Conservation (phyloP, 768 basidiomycete genomes). For the Lepiota brunneoincarnata region DNA sequence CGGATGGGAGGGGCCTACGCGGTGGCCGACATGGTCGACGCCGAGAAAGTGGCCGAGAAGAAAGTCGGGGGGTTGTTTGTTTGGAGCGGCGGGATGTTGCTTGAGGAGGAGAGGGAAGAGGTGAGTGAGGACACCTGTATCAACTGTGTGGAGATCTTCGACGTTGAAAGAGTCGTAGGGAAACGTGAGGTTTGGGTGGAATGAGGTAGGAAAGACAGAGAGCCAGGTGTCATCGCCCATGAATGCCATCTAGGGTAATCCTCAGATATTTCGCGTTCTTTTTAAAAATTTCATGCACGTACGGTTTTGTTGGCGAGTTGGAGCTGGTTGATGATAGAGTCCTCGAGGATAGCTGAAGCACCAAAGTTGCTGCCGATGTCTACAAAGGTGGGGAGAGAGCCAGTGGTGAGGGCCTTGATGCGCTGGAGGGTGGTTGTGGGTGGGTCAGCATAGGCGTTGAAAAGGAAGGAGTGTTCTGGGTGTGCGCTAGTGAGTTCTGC, state of each 20-base stretch:
- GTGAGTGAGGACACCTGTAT: conserved; percentile 83
- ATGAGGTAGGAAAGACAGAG: conserved; percentile 77
- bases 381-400: conserved; percentile 92
- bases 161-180: conserved; percentile 98
- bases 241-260: conserved; percentile 63
- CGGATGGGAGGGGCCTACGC: conserved; percentile 86
- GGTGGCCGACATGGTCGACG: conserved; percentile 94
- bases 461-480: conserved; percentile 79
- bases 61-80: conserved; percentile 70
- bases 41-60: conserved; percentile 92
- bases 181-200: conserved; percentile 69
- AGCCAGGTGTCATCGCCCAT: conserved; percentile 99
- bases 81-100: conserved; percentile 1
- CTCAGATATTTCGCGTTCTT: conserved; percentile 9
- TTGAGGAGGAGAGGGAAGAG: conserved; percentile 75
- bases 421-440: conserved; percentile 95
- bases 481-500: conserved; percentile 57
- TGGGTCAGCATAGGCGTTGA: conserved; percentile 89
- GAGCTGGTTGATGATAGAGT: conserved; percentile 82
- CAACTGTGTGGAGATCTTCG: conserved; percentile 95
- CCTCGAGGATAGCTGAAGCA: conserved; percentile 81
- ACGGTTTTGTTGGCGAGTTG: conserved; percentile 58
- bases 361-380: conserved; percentile 95
- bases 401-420: conserved; percentile 93
- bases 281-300: conserved; percentile 6